These are phyloP conservation scores for Irineochytrium annulatum DNA, from an alignment of 192 early-diverging fungal species.

Conservation along the genomic window DNA sequence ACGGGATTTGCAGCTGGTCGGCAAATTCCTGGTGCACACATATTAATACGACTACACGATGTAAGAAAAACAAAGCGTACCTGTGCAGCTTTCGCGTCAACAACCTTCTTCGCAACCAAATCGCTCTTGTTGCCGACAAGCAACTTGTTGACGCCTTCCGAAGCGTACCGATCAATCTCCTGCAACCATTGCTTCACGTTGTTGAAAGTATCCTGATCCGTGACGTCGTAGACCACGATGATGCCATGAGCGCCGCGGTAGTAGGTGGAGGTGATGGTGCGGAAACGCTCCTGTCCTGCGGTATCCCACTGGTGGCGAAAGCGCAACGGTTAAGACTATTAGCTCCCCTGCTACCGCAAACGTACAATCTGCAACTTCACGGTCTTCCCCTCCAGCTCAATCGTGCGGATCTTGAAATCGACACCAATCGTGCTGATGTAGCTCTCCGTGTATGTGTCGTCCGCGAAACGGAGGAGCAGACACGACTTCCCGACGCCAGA, in stretches of 20 bases:
- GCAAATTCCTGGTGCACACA: slow-evolving; percentile 95
- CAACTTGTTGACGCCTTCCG: slow-evolving; percentile 96
- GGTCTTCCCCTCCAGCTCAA: slow-evolving; percentile 97
- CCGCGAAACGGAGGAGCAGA: slow-evolving; percentile 93
- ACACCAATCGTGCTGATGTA: slow-evolving; percentile 99
- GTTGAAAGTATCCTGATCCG: slow-evolving; percentile 88
- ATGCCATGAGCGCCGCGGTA: slow-evolving; percentile 98
- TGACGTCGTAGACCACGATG: slow-evolving; percentile 98
- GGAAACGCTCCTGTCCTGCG: slow-evolving; percentile 98
- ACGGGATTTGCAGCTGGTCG: slow-evolving; percentile 79
- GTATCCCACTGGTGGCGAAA: slow-evolving; percentile 79
- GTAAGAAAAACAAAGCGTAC: slow-evolving; percentile 27
- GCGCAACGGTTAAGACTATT: slow-evolving; percentile 11
- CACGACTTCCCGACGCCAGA: slow-evolving; percentile 98
- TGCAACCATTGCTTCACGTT: slow-evolving; percentile 99
- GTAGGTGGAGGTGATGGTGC: slow-evolving; percentile 96
- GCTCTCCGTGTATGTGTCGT: slow-evolving; percentile 98
- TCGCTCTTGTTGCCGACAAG: slow-evolving; percentile 99
- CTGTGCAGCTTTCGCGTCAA: slow-evolving; percentile 71
- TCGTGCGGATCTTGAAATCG: slow-evolving; percentile 99
- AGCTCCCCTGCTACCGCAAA: not conserved
- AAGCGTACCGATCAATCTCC: slow-evolving; percentile 97
- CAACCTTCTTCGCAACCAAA: slow-evolving; percentile 88
- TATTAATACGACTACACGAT: not conserved
- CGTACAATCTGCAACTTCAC: slow-evolving; percentile 95